phyloP scores from a whole-genome alignment of 2,329 filamentous ascomycete species.

The Diplodia sapinea region DNA sequence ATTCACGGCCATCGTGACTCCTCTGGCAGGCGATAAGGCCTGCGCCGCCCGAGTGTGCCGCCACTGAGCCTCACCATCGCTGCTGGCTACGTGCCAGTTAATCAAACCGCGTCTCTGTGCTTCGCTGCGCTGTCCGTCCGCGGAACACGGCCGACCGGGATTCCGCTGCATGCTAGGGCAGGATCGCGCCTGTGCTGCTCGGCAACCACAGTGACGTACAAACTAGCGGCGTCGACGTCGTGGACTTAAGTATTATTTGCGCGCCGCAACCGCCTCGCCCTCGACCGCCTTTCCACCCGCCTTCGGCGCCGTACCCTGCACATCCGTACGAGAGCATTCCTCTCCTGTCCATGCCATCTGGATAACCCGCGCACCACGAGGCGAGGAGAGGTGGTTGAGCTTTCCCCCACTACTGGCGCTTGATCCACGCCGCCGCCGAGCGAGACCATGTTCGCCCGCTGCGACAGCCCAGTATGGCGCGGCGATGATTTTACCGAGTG shows the following conservation, averaged over 20 bases:
- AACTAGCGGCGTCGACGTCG: slow-evolving; percentile 14
- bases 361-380: slow-evolving; percentile 6
- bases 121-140: slow-evolving; percentile 6
- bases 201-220: slow-evolving; percentile 18
- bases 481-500: slow-evolving; percentile 67
- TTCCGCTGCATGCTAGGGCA: slow-evolving; percentile 16
- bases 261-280: slow-evolving; percentile 19
- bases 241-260: slow-evolving; percentile 19
- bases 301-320: slow-evolving; percentile 14
- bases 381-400: slow-evolving; percentile 21
- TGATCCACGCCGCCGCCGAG: slow-evolving; percentile 38
- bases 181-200: slow-evolving; percentile 27
- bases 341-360: slow-evolving; percentile 17
- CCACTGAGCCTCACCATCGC: not conserved
- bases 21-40: slow-evolving; percentile 17
- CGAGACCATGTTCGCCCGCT: slow-evolving; percentile 60
- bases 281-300: slow-evolving; percentile 25
- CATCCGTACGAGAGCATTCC: slow-evolving; percentile 1
- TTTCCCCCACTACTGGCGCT: slow-evolving; percentile 26
- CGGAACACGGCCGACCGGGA: slow-evolving; percentile 12
- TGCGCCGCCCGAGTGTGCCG: not conserved
- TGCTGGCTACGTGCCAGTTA: not conserved
- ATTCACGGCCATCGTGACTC: slow-evolving; percentile 9
- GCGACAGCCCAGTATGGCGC: slow-evolving; percentile 64
- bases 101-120: slow-evolving; percentile 9